Evolutionary conservation across 495 filamentous ascomycete species (phyloP).

Genomic region (Penicillium taxi): DNA sequence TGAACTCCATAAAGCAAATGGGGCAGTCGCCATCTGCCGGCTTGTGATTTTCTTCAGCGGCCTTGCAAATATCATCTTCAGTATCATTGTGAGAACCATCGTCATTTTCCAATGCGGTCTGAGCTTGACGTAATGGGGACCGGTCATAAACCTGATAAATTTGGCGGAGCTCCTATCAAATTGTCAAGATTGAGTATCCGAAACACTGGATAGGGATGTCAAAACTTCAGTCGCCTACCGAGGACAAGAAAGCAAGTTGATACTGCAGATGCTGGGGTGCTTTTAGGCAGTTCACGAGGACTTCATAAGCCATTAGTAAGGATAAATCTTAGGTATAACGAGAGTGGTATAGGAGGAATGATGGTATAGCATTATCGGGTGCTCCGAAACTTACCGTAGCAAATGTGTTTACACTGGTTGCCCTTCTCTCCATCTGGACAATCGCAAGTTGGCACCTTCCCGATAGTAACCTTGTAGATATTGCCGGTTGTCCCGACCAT

Average conservation of each 20-base stretch:
- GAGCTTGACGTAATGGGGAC: slow-evolving; percentile 24
- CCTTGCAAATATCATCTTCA: too few relatives aligned
- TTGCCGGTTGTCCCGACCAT: slow-evolving; percentile 71
- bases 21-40: slow-evolving; percentile 67
- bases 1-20: slow-evolving; percentile 68
- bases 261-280: slow-evolving; percentile 57
- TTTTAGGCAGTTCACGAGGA: slow-evolving; percentile 57
- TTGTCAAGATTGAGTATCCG: background rate
- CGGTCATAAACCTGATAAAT: slow-evolving; percentile 30
- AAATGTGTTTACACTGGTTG: slow-evolving; percentile 71
- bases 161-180: slow-evolving; percentile 50
- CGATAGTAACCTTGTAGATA: slow-evolving; percentile 56
- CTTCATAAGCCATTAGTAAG: slow-evolving; percentile 30
- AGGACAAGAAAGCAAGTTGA: slow-evolving; percentile 62
- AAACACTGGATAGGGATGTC: too few relatives aligned
- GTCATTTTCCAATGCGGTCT: slow-evolving; percentile 13
- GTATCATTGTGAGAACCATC: too few relatives aligned
- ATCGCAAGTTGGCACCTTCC: slow-evolving; percentile 51
- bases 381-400: slow-evolving; percentile 41
- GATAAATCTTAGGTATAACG: slow-evolving; percentile 3
- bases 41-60: too few relatives aligned
- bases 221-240: slow-evolving; percentile 21
- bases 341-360: background rate
- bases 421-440: slow-evolving; percentile 57
- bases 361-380: background rate